Evolutionary conservation across 352 stramenopile species (phyloP).

Genomic region (Phytophthora vignae): DNA sequence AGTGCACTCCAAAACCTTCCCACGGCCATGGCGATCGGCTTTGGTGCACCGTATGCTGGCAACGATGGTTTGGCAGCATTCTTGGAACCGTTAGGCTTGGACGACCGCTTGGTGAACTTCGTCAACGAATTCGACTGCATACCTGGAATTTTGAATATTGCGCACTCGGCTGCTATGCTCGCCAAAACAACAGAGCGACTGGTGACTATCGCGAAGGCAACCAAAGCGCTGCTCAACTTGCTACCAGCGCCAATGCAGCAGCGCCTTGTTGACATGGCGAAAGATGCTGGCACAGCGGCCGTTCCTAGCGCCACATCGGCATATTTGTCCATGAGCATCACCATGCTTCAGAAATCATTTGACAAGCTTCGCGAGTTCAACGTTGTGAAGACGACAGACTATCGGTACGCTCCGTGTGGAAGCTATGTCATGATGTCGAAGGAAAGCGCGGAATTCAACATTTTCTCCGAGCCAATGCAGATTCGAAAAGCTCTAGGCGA

Average conservation of each 20-base stretch:
- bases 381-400: slow-evolving; percentile 71
- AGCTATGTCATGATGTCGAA: slow-evolving; percentile 81
- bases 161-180: slow-evolving; percentile 76
- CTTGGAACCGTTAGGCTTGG: slow-evolving; percentile 53
- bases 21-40: slow-evolving; percentile 67
- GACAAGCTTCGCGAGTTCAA: slow-evolving; percentile 80
- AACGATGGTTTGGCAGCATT: slow-evolving; percentile 61
- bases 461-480: slow-evolving; percentile 49
- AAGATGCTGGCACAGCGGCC: slow-evolving; percentile 22
- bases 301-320: slow-evolving; percentile 61
- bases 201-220: slow-evolving; percentile 82
- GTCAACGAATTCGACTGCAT: slow-evolving; percentile 90
- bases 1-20: slow-evolving; percentile 32
- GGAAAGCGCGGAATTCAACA: slow-evolving; percentile 55
- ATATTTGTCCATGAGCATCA: slow-evolving; percentile 83
- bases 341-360: slow-evolving; percentile 79
- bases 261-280: slow-evolving; percentile 44
- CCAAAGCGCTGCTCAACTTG: slow-evolving; percentile 70
- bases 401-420: slow-evolving; percentile 76
- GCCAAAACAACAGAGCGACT: slow-evolving; percentile 81
- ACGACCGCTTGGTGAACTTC: slow-evolving; percentile 70
- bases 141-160: slow-evolving; percentile 80
- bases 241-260: slow-evolving; percentile 75
- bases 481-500: slow-evolving; percentile 61
- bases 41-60: slow-evolving; percentile 74